Base-by-base conservation (phyloP, 306 rosid genomes). In the Carpinus viminea region DNA sequence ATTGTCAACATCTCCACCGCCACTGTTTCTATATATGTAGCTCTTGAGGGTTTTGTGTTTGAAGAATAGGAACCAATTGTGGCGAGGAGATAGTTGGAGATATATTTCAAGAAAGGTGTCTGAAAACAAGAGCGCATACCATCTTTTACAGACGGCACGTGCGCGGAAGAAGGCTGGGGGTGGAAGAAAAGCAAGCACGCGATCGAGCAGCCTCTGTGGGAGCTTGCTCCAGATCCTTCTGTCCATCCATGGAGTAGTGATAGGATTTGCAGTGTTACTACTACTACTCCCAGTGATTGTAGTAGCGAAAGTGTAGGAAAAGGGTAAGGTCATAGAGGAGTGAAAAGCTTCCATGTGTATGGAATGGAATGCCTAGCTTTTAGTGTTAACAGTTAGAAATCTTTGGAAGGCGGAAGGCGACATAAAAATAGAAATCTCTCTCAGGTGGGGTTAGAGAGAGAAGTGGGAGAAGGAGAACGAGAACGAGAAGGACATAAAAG, bases 31-130 rank as follows among this genome's bases (percentile, higher is more conserved):
- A 82, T 84, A 87, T 20, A 87, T 82, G 83, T 83, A 81, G 77
- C 78, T 89, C 20, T 85, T 88, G 74, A 79, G 83, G 80, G 51
- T 77, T 45, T 89, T 88, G 81, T 81, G 89, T 77, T 87, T 90
- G 92, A 96, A 96, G 90, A 93, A 96, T 5, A 96, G 56, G 85
- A 96, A 96, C 94, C 96, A 96, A 65, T 90, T 90, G 77, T 70
- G 88, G 77, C 78, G 81, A 0, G 89, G 96, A 0, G 91, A 84
- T 21, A 93, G 54, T 76, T 88, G 93, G 59, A 96, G 94, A 85
- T 90, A 87, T 5, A 91, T 52, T 74, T 96, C 91, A 21, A 96
- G 94, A 28, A 96, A 96, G 73, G 74, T 11, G 82, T 68, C 84
- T 31, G 93, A 89, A 59, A 90, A 93, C 54, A 96, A 82, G 70